Conservation (phyloP, 2,329 filamentous ascomycete species). For the Talaromyces albobiverticillius region DNA sequence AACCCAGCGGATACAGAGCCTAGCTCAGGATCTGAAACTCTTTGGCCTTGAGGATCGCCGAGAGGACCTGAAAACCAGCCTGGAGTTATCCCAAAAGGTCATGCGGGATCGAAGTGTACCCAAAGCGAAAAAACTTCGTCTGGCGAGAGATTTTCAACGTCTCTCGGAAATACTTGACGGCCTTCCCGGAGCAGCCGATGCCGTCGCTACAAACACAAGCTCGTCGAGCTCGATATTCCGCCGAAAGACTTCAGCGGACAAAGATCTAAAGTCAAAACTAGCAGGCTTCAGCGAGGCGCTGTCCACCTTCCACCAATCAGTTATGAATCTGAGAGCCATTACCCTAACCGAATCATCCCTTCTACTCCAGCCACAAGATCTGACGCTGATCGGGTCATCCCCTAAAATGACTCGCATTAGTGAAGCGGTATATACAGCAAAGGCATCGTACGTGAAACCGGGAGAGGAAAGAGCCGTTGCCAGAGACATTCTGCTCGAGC, state of each 20-base stretch:
- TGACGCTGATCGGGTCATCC: too few species aligned
- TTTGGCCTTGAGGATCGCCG: background rate
- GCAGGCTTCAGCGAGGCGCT: background rate
- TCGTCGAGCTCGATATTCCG: background rate
- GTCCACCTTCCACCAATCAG: background rate
- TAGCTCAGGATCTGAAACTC: background rate
- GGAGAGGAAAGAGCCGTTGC: too few species aligned
- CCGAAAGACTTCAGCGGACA: background rate
- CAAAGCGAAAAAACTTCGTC: background rate
- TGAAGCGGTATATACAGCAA: too few species aligned
- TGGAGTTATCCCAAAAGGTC: background rate
- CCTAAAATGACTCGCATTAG: too few species aligned
- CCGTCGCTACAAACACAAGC: background rate
- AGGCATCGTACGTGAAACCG: too few species aligned
- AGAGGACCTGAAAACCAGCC: background rate
- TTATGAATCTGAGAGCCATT: background rate
- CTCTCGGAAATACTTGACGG: background rate
- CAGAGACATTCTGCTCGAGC: too few species aligned
- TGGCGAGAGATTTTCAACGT: background rate
- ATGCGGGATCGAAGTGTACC: background rate
- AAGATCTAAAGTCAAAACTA: background rate
- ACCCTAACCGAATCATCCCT: background rate
- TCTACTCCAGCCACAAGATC: too few species aligned
- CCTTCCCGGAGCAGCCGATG: background rate
- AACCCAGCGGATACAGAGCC: background rate